phyloP scores from a whole-genome alignment of 116 monocot species.

The Zostera marina region DNA sequence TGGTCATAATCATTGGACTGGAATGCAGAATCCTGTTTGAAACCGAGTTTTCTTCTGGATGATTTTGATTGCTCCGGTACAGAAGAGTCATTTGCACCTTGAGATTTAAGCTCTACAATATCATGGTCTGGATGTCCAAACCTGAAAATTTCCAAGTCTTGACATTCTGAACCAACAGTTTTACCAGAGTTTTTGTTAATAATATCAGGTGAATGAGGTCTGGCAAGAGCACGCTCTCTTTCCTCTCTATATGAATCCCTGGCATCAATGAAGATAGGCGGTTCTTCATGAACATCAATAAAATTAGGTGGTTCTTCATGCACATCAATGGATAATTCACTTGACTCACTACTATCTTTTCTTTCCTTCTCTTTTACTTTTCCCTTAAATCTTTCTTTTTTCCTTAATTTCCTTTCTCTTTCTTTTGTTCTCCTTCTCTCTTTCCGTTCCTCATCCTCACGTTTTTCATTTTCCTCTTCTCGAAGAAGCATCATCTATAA shows the following conservation, averaged over 20 bases:
- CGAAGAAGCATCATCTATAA: constrained; percentile 76
- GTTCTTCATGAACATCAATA: constrained; percentile 20
- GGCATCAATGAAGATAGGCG: constrained; percentile 10
- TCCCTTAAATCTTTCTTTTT: constrained; percentile 77
- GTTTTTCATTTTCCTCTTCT: constrained; percentile 95
- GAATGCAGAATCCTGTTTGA: constrained; percentile 23
- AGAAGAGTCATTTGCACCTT: constrained; percentile 31
- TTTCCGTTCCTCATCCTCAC: constrained; percentile 87
- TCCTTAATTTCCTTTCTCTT: constrained; percentile 74
- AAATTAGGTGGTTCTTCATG: constrained; percentile 20
- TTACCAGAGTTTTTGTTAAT: constrained; percentile 15
- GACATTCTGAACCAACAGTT: constrained; percentile 1
- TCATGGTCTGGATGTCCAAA: constrained; percentile 8
- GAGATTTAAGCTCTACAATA: constrained; percentile 13
- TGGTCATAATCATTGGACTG: constrained; percentile 33
- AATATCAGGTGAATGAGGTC: constrained; percentile 14
- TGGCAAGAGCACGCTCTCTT: constrained; percentile 14
- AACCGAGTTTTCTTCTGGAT: constrained; percentile 35
- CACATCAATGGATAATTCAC: constrained; percentile 17
- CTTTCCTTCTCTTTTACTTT: constrained; percentile 58
- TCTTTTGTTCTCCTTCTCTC: constrained; percentile 76
- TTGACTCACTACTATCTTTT: constrained; percentile 30
- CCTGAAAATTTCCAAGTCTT: constrained; percentile 9
- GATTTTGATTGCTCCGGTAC: constrained; percentile 57
- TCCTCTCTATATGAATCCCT: constrained; percentile 27